Base-by-base conservation (phyloP, 306 rosid species). In the Bauhinia variegata region DNA sequence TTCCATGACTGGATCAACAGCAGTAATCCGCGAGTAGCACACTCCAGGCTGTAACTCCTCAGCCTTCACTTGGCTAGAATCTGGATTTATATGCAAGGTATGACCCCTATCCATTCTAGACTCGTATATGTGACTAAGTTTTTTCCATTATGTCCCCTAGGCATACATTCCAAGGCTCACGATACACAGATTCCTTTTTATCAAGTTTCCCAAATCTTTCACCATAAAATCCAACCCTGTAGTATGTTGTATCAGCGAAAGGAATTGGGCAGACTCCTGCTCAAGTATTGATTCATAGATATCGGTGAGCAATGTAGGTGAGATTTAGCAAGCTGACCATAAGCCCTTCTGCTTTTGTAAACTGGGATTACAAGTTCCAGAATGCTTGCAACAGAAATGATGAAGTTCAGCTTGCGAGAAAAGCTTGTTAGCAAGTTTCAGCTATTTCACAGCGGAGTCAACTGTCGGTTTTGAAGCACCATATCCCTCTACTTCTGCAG, bases 131-230 rank as follows among this genome's bases (percentile, higher is more conserved):
- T 89, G 97, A 79, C 96, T 93, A 23, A 93, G 97, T 65, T 93
- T 93, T n/a, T 84, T 93, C 98, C 98, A 93, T 93, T 78, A 93
- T 93, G 83, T 93, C 98, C 53, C 98, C 98, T 6, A 93, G 78
- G 54, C 98, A 92, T 47, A 93, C 96, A 75, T 89, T 97, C 8
- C 98, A 96, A 50, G 98, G 96, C 82, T 93, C 98, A 12, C 98
- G 87, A 65, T 93, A 93, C 30, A 89, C 84, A 59, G 86, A 93
- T 69, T 93, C 98, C 75, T 83, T 85, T 63, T 84, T 84, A 64
- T 93, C 97, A 75, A 89, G 82, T 75, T 88, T 93, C 56, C 96
- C 97, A 63, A 93, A 93, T 72, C 74, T 84, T 23, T 87, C 90
- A 73, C 98, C 96, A 75, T 86, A 93, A 81, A 93, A 93, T 32